These are phyloP conservation scores for Castanea mollissima DNA, from an alignment of 306 rosid species.

Conservation along the genomic window DNA sequence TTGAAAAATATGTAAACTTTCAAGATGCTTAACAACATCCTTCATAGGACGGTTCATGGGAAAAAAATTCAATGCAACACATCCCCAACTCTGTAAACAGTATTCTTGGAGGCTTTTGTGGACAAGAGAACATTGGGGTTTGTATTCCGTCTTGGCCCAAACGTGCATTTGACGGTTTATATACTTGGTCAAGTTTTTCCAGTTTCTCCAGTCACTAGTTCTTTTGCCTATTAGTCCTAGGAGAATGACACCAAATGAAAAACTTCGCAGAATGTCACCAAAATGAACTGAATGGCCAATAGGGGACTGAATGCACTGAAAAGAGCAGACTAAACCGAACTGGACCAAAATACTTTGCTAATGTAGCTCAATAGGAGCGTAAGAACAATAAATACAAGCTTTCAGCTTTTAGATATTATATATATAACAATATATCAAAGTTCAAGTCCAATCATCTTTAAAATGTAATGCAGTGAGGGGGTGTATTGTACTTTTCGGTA, in stretches of 20 bases:
- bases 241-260: constrained; percentile 50
- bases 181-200: background rate
- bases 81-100: constrained; percentile 59
- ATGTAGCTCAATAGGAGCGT: no score
- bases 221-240: constrained; percentile 35
- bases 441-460: no score
- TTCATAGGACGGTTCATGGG: constrained; percentile 36
- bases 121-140: constrained; percentile 47
- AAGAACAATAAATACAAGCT: no score
- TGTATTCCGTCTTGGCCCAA: constrained; percentile 65
- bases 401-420: no score
- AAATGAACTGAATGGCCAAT: no score
- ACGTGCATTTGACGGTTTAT: constrained; percentile 8
- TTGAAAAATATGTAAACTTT: constrained; percentile 21
- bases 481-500: no score
- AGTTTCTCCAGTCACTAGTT: background rate
- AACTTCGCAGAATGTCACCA: constrained; percentile 32
- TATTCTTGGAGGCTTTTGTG: constrained; percentile 45
- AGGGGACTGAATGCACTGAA: no score
- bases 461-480: no score
- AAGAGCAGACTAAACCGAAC: no score
- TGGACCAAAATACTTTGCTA: no score
- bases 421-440: no score
- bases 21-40: constrained; percentile 16
- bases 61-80: constrained; percentile 39